Percentiles rank a stretch among this genome's conserved stretches.
These are phyloP conservation scores for Hyphopichia buzzinii DNA, from an alignment of 1,139 yeast species.

Conservation along the genomic window DNA sequence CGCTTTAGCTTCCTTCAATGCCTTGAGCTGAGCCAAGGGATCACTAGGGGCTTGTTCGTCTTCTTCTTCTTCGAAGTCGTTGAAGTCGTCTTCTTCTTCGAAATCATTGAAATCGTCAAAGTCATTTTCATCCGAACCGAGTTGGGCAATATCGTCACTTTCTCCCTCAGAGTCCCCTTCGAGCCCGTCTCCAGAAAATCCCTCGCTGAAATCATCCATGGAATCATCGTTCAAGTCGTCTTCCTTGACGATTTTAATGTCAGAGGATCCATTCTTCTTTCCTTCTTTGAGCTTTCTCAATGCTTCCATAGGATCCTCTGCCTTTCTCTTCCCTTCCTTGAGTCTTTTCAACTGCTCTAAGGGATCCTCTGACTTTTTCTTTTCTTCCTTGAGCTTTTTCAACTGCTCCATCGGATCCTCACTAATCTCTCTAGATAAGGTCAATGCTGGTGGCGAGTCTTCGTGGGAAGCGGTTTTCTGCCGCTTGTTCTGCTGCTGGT, in stretches of 20 bases:
- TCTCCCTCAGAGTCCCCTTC: constrained; percentile 1
- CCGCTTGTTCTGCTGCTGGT: background rate
- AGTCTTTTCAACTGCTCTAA: constrained; percentile 7
- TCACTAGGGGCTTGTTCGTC: constrained; percentile 16
- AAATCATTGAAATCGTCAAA: constrained; percentile 14
- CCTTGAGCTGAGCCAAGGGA: constrained; percentile 45
- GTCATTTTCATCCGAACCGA: constrained; percentile 7
- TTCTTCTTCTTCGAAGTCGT: constrained; percentile 14
- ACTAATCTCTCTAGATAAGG: background rate
- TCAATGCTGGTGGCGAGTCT: no score
- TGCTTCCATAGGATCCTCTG: constrained; percentile 23
- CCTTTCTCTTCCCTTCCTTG: constrained; percentile 13
- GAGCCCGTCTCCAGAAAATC: constrained; percentile 13
- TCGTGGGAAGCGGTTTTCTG: no score
- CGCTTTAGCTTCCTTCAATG: constrained; percentile 32
- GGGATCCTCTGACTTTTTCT: constrained; percentile 6
- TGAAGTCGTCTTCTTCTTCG: constrained; percentile 13
- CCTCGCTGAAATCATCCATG: constrained; percentile 15
- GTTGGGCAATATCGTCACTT: constrained; percentile 6
- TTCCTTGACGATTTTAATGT: constrained; percentile 23
- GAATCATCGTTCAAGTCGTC: constrained; percentile 26
- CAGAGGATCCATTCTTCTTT: constrained; percentile 8
- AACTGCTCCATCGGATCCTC: background rate
- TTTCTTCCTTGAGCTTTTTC: constrained; percentile 9
- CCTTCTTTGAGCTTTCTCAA: constrained; percentile 20